Evolutionary conservation across 371 early-diverging fungal genomes (phyloP).

Genomic region (Circinella minor): DNA sequence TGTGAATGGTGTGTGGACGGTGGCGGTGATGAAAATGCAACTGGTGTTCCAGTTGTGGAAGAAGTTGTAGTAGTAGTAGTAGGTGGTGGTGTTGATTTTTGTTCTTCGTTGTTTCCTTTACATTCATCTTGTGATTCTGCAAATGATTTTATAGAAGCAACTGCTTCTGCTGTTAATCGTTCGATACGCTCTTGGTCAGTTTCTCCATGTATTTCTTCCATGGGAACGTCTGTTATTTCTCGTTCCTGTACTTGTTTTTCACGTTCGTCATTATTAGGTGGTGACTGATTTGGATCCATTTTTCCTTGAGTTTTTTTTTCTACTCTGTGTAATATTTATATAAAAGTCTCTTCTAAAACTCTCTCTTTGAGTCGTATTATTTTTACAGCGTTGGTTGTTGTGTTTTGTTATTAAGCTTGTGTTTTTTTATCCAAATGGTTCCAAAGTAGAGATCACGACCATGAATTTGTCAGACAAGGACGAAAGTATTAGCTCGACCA

Average conservation of each 20-base stretch:
- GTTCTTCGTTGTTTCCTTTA: neutral
- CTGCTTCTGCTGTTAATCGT: slow-evolving; percentile 1
- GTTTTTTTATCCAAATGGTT: too few relatives aligned
- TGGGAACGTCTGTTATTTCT: neutral
- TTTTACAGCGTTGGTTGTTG: too few relatives aligned
- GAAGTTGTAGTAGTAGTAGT: neutral
- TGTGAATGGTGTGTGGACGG: neutral
- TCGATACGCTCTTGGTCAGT: slow-evolving; percentile 1
- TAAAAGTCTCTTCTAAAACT: too few relatives aligned
- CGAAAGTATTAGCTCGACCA: neutral
- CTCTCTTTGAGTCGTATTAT: too few relatives aligned
- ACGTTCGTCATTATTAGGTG: neutral
- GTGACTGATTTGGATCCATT: slow-evolving; percentile 4
- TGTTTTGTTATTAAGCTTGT: too few relatives aligned
- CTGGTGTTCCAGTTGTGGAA: neutral
- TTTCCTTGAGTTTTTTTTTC: neutral
- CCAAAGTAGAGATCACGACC: neutral
- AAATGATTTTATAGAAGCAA: neutral
- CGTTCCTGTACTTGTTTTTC: slow-evolving; percentile 3
- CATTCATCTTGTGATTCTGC: slow-evolving; percentile 4
- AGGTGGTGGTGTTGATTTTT: neutral
- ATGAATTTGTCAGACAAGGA: neutral
- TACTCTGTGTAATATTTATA: too few relatives aligned
- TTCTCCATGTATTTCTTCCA: slow-evolving; percentile 1
- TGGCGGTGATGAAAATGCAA: neutral